Evolutionary conservation across 257 asterid genomes (phyloP), one percentile per base, ranked within the genome.

Genomic region (Solanum commersonii): DNA sequence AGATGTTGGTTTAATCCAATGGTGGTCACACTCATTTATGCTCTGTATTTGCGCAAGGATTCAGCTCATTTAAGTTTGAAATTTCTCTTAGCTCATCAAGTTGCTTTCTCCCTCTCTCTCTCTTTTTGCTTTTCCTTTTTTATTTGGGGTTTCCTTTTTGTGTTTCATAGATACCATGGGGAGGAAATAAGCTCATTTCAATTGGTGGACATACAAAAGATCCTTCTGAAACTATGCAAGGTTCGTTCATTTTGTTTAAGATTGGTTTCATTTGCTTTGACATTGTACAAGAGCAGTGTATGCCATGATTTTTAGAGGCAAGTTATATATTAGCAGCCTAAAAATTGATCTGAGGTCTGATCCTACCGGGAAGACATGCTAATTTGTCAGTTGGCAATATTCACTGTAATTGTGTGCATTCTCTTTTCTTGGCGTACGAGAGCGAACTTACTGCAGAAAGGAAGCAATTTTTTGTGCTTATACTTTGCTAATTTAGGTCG

Each of bases 121-220:
- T 72, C 49, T 31, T 20, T 52, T 12, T 72, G 15, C 6, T 16
- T 44, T 46, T 46, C 60, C 16, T 40, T 42, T 25, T 25, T 23
- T 25, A 77, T 29, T 84, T 44, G 65, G 29, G 77, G 87, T 56
- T 77, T 88, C 33, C 49, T 86, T 87, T 44, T 88, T 60, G 88
- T 68, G 27, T 18, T 35, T 91, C 87, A 22, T 87, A 97, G 99
- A 94, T 96, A 89, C 94, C 99, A 22, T 95, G 99, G 98, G 96
- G 92, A 52, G 98, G 98, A 90, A 94, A 91, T 88, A 94, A 95
- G 94, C 98, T 97, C 93, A 95, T 97, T 91, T 94, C 98, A 67
- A 91, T 96, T 85, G 98, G 98, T 90, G 99, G 99, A 90, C 98
- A 96, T 89, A 85, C 98, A 79, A 97, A 96, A 93, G 95, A 95